phyloP scores from a whole-genome alignment of 371 early-diverging fungal genomes.

The Fennellomyces sp. region DNA sequence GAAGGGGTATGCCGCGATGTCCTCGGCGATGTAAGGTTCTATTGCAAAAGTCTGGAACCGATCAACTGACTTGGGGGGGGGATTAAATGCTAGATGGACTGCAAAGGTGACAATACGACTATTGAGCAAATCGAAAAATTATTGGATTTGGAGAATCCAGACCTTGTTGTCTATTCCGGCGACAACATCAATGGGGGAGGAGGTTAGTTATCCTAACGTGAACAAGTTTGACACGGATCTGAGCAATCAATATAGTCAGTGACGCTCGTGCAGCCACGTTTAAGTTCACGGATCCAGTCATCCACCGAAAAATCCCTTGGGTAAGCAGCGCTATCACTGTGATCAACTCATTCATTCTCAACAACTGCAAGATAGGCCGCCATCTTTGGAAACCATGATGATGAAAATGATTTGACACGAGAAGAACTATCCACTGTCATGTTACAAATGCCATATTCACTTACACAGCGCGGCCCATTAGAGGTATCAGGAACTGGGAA shows the following conservation, averaged over 20 bases:
- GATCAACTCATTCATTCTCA: background rate
- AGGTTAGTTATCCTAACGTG: no score
- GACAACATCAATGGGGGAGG: slow-evolving; percentile 50
- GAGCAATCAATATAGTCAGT: background rate
- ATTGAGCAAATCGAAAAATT: slow-evolving; percentile 42
- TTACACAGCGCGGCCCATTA: slow-evolving; percentile 46
- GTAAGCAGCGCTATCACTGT: slow-evolving; percentile 8
- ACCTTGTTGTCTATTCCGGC: slow-evolving; percentile 59
- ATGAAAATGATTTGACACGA: slow-evolving; percentile 48
- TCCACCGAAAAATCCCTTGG: slow-evolving; percentile 53
- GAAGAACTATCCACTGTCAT: slow-evolving; percentile 55
- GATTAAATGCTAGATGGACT: slow-evolving; percentile 31
- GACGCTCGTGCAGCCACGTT: slow-evolving; percentile 48
- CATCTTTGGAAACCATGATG: slow-evolving; percentile 62
- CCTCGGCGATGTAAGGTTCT: slow-evolving; percentile 32
- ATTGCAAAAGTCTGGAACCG: background rate
- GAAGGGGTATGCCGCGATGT: slow-evolving; percentile 45
- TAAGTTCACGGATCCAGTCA: slow-evolving; percentile 52
- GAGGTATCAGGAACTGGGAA: slow-evolving; percentile 54
- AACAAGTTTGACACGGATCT: no score
- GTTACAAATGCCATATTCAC: slow-evolving; percentile 47
- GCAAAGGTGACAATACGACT: slow-evolving; percentile 51
- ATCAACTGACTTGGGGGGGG: background rate
- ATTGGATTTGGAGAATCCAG: slow-evolving; percentile 51
- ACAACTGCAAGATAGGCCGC: slow-evolving; percentile 29